Percentiles rank a stretch among this genome's conserved stretches.
phyloP scores from a whole-genome alignment of 2,329 filamentous ascomycete genomes.

The Paraconiothyrium brasiliense region DNA sequence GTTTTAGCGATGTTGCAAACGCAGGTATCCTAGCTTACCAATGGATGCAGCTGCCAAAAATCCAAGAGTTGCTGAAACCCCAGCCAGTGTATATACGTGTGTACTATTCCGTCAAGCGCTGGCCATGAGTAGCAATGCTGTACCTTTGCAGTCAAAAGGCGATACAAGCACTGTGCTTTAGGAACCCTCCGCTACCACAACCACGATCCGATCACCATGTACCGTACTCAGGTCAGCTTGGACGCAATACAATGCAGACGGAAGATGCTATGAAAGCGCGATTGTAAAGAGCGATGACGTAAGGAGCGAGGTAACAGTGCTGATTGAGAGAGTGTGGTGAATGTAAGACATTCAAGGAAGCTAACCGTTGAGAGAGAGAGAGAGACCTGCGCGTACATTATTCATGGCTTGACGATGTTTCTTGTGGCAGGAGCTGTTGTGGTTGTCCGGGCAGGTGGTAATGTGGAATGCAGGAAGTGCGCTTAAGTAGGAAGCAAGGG shows the following conservation, averaged over 20 bases:
- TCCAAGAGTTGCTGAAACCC: neutral
- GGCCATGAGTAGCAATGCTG: neutral
- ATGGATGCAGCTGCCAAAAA: neutral
- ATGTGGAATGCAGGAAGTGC: conserved; percentile 7
- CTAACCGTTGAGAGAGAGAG: neutral
- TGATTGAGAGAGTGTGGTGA: conserved; percentile 15
- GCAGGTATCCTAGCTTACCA: neutral
- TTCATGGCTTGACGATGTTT: neutral
- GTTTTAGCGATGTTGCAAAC: neutral
- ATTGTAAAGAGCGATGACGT: conserved; percentile 5
- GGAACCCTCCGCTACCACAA: neutral
- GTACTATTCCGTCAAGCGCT: neutral
- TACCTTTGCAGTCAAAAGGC: neutral
- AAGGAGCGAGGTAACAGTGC: conserved; percentile 13
- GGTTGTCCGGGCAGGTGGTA: neutral
- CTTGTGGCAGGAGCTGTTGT: neutral
- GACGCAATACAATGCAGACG: neutral
- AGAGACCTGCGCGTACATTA: neutral
- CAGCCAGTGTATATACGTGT: too few species aligned
- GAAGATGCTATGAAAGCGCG: conserved; percentile 7
- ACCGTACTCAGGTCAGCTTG: neutral
- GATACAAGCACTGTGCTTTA: neutral
- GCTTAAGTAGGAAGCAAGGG: neutral
- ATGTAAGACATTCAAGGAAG: conserved; percentile 8
- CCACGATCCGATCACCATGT: neutral